Percentiles rank a stretch among this genome's conserved stretches.
These are phyloP conservation scores for Hygrocybe coccinea DNA, from an alignment of 768 basidiomycete species.

Conservation along the genomic window DNA sequence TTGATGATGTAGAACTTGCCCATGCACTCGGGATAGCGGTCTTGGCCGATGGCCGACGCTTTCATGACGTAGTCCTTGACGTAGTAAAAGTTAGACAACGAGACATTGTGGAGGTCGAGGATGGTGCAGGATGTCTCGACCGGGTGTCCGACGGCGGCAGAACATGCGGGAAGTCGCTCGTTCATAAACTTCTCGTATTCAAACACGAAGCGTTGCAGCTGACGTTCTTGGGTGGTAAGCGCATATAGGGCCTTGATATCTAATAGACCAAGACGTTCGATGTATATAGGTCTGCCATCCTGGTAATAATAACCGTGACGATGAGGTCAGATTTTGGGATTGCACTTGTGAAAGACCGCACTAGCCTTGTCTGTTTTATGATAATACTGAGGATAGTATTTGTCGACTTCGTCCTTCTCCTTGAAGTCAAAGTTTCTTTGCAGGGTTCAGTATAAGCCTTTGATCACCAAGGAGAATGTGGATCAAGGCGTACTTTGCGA, in stretches of 20 bases:
- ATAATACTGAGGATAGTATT: slow-evolving; percentile 94
- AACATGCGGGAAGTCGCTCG: slow-evolving; percentile 77
- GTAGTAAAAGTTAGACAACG: slow-evolving; percentile 73
- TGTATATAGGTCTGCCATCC: slow-evolving; percentile 95
- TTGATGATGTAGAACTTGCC: slow-evolving; percentile 99
- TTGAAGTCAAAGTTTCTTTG: slow-evolving; percentile 78
- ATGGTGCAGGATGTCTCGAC: slow-evolving; percentile 98
- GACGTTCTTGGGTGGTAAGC: slow-evolving; percentile 81
- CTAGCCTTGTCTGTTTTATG: slow-evolving; percentile 92
- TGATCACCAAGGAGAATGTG: neutral
- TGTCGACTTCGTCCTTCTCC: slow-evolving; percentile 78
- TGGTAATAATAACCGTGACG: slow-evolving; percentile 23
- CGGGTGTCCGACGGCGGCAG: slow-evolving; percentile 66
- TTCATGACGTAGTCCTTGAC: slow-evolving; percentile 88
- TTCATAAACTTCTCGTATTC: slow-evolving; percentile 90
- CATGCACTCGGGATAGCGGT: slow-evolving; percentile 92
- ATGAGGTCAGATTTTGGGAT: neutral
- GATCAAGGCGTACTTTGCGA: slow-evolving; percentile 50
- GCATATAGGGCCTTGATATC: slow-evolving; percentile 80
- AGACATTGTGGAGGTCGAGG: slow-evolving; percentile 76
- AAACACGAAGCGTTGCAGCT: slow-evolving; percentile 79
- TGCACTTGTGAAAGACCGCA: slow-evolving; percentile 11
- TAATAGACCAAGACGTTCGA: slow-evolving; percentile 87
- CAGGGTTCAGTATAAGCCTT: neutral
- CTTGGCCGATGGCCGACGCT: slow-evolving; percentile 76